Base-by-base conservation (phyloP, 768 basidiomycete species). In the Xerocomellus amylosporus region DNA sequence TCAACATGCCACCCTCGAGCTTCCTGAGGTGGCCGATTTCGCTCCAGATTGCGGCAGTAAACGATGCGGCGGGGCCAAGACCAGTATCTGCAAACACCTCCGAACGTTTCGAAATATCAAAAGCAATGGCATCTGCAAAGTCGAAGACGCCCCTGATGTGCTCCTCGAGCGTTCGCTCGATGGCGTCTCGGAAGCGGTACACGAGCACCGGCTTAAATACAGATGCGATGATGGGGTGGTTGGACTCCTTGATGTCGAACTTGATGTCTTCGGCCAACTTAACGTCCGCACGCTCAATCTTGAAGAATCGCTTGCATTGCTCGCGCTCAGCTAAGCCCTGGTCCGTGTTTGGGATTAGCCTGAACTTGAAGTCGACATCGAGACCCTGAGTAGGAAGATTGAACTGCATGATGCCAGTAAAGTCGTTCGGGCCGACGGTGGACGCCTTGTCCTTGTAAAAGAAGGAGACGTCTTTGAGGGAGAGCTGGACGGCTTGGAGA, bases 21-120 rank as follows among this genome's bases (percentile, higher is more conserved):
- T 77, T 72, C 55, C 75, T 71, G n/a, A 88, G 41, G 43, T 78
- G 74, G 0, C 88, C 88, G 1, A 87, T 54, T 66, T 88, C 87
- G 56, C 83, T 85, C 86, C 86, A 88, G 8, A 86, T 59, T 1
- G 83, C 87, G 3, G 81, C 82, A n/a, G 80, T 65, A 31, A 84
- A 62, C 4, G 80, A 71, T 0, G 78, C 73, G 0, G 79, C 79
- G 1, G 74, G 67, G 2, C 77, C 72, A 1, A 84, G 61, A 0
- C 88, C 88, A 0, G 81, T 75, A 61, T 89, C 87, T 44, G 75
- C 72, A 60, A 89, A 89, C 39, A 88, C 84, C 57, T 83, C 77
- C 17, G 78, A 73, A 33, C 87, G 78, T 46, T 74, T 75, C 30
- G 73, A 73, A 2, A 85, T 68, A 62, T 90, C 88, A 63, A 75